phyloP scores from a whole-genome alignment of 2,329 filamentous ascomycete species.

The Dactylellina leptospora region DNA sequence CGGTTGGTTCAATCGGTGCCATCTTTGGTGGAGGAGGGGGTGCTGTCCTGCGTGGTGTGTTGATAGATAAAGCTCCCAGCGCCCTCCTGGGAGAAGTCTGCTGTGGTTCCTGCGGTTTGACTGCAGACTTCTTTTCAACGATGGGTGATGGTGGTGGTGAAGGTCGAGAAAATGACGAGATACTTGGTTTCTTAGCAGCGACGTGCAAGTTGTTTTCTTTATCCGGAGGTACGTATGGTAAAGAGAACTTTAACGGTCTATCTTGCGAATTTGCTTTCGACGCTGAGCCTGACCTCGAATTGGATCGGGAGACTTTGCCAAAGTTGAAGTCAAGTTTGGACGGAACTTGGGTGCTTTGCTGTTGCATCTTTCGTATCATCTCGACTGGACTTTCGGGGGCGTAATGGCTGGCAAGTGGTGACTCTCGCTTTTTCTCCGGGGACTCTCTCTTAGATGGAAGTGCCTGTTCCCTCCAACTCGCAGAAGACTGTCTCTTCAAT shows the following conservation, averaged over 20 bases:
- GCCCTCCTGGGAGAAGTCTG: conserved; percentile 34
- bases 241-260: conserved; percentile 31
- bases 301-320: conserved; percentile 29
- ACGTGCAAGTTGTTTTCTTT: conserved; percentile 34
- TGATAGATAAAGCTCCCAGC: conserved; percentile 58
- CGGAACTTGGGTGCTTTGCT: conserved; percentile 21
- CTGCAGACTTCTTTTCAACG: conserved; percentile 35
- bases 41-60: conserved; percentile 80
- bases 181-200: conserved; percentile 14
- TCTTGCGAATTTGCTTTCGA: conserved; percentile 29
- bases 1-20: conserved; percentile 88
- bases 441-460: conserved; percentile 49
- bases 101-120: conserved; percentile 19
- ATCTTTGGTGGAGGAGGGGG: conserved; percentile 88
- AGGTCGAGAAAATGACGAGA: conserved; percentile 30
- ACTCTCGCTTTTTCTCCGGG: conserved; percentile 37
- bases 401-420: conserved; percentile 26
- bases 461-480: conserved; percentile 50
- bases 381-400: conserved; percentile 44
- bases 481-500: conserved; percentile 50
- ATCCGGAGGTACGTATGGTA: conserved; percentile 20
- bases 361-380: conserved; percentile 38
- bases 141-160: conserved; percentile 45
- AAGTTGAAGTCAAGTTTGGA: conserved; percentile 48
- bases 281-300: conserved; percentile 39